Evolutionary conservation across 805 yeast genomes (phyloP).

Genomic region (Candida khao-thaluensis): DNA sequence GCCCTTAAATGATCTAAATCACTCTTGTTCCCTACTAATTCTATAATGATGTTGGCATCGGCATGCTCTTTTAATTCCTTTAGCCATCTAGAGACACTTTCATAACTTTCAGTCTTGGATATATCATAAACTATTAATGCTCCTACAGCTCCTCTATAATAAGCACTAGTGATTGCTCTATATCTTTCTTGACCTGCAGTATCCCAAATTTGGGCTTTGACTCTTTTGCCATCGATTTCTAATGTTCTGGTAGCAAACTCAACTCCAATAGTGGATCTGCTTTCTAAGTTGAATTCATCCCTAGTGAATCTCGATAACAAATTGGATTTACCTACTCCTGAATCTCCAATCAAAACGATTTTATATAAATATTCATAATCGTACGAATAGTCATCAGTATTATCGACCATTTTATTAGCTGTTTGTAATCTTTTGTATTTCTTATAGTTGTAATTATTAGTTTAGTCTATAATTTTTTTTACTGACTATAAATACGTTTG

Average conservation of each 20-base stretch:
- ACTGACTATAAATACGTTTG: too few relatives aligned
- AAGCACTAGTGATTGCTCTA: slow-evolving; percentile 96
- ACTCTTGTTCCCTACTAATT: slow-evolving; percentile 87
- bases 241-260: slow-evolving; percentile 97
- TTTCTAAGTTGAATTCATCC: slow-evolving; percentile 92
- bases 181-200: slow-evolving; percentile 99
- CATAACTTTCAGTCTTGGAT: slow-evolving; percentile 84
- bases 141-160: slow-evolving; percentile 97
- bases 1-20: slow-evolving; percentile 92
- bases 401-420: slow-evolving; percentile 32
- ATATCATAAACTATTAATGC: slow-evolving; percentile 95
- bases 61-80: slow-evolving; percentile 90
- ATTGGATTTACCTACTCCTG: slow-evolving; percentile 96
- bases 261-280: slow-evolving; percentile 94
- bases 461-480: too few relatives aligned
- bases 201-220: slow-evolving; percentile 95
- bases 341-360: slow-evolving; percentile 94
- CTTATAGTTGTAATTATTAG: too few relatives aligned
- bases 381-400: slow-evolving; percentile 46
- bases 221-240: slow-evolving; percentile 78
- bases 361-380: slow-evolving; percentile 93
- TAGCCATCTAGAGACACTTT: slow-evolving; percentile 83
- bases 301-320: slow-evolving; percentile 90
- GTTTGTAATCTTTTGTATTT: too few relatives aligned
- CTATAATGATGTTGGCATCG: slow-evolving; percentile 91